These are phyloP conservation scores for Rhodotorula sp. DNA, from an alignment of 1,284 basidiomycete species.

Conservation along the genomic window DNA sequence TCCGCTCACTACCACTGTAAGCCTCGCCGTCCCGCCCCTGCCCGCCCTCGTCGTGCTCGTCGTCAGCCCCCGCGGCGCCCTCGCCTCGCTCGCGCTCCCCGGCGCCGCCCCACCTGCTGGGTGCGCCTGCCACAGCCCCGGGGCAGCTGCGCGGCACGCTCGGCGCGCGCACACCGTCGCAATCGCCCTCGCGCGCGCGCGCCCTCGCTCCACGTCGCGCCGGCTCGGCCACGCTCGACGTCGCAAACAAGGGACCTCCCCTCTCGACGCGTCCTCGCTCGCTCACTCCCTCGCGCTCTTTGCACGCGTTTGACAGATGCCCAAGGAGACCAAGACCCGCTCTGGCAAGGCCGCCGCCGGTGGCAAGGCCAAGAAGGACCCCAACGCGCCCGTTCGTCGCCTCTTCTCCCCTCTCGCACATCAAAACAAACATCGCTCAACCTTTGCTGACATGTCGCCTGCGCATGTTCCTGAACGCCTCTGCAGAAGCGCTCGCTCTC, in stretches of 20 bases:
- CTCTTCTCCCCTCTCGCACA: no score
- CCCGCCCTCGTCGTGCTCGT: no score
- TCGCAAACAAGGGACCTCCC: background rate
- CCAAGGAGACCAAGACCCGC: constrained; percentile 65
- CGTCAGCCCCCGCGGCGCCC: no score
- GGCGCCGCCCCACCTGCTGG: no score
- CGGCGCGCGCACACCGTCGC: background rate
- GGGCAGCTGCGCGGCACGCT: no score
- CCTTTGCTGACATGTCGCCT: background rate
- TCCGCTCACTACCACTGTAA: no score
- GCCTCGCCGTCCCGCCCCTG: no score
- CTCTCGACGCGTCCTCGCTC: background rate
- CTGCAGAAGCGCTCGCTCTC: constrained; percentile 76
- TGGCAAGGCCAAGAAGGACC: constrained; percentile 68
- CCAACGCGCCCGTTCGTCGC: constrained; percentile 63
- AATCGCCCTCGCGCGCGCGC: background rate
- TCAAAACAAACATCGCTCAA: background rate
- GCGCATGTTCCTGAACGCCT: no score
- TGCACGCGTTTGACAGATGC: constrained; percentile 58
- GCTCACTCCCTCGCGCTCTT: background rate
- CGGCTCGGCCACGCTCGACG: background rate
- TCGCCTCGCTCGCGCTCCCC: no score
- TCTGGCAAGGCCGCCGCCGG: constrained; percentile 55
- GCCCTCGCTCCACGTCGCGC: background rate
- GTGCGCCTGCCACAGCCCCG: no score